Evolutionary conservation across 139 green algal genomes (phyloP).

Genomic region (Chlamydomonas asymmetrica): DNA sequence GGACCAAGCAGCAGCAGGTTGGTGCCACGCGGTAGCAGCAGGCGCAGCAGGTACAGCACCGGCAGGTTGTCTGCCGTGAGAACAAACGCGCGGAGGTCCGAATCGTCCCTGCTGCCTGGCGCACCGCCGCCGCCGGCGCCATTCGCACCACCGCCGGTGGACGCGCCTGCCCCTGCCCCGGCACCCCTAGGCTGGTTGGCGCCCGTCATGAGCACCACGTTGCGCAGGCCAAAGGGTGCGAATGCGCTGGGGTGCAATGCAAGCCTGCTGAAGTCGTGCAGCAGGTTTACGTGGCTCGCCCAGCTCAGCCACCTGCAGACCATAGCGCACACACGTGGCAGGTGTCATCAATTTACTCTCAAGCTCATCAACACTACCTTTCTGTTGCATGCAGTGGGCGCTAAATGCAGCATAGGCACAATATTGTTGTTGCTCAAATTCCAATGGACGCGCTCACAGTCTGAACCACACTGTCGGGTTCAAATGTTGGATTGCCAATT

Average conservation of each 20-base stretch:
- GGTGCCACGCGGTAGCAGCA: slow-evolving; percentile 4
- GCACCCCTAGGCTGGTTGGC: background rate
- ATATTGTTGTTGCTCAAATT: too few relatives aligned
- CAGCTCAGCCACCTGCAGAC: slow-evolving; percentile 40
- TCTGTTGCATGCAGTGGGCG: background rate
- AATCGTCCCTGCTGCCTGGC: background rate
- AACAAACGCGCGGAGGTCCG: slow-evolving; percentile 23
- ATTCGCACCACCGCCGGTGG: too few relatives aligned
- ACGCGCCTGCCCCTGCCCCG: background rate
- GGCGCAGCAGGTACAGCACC: slow-evolving; percentile 34
- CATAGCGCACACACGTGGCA: too few relatives aligned
- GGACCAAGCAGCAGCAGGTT: slow-evolving; percentile 34
- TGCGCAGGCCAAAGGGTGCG: slow-evolving; percentile 32
- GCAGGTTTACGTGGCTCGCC: slow-evolving; percentile 19
- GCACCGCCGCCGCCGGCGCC: background rate
- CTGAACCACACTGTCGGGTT: too few relatives aligned
- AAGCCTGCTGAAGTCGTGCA: slow-evolving; percentile 20
- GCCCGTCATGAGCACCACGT: slow-evolving; percentile 11
- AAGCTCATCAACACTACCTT: background rate
- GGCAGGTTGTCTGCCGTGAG: slow-evolving; percentile 39
- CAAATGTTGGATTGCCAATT: too few relatives aligned
- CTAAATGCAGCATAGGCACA: background rate
- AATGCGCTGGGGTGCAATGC: slow-evolving; percentile 25
- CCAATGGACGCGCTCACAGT: too few relatives aligned
- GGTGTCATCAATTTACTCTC: too few relatives aligned